Conservation (phyloP, 2,329 filamentous ascomycete species). For the Xylaria arbuscula region DNA sequence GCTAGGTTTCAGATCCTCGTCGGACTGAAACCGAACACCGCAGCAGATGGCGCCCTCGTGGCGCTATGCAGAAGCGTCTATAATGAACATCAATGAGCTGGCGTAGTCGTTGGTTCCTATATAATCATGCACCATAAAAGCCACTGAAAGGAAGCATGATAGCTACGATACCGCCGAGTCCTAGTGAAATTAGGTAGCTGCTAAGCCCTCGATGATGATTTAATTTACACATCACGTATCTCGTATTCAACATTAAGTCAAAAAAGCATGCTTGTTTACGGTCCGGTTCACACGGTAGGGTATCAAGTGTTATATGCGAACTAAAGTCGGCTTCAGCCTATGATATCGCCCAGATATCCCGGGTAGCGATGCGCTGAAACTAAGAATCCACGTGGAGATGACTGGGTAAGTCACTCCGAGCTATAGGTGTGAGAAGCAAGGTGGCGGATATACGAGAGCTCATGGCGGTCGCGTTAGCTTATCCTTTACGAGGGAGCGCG, state of each 20-base stretch:
- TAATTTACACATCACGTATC: background rate
- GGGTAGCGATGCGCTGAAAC: background rate
- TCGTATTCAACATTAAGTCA: background rate
- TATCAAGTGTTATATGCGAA: background rate
- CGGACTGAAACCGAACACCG: background rate
- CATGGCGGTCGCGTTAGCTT: background rate
- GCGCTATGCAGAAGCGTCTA: background rate
- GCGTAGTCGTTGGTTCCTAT: background rate
- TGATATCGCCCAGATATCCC: background rate
- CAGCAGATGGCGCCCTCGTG: background rate
- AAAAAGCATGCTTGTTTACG: background rate
- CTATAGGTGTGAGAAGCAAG: background rate
- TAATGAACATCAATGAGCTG: background rate
- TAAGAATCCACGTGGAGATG: background rate
- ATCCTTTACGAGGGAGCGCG: conserved; percentile 1
- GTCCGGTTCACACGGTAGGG: background rate
- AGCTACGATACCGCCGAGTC: background rate
- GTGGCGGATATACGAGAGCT: background rate
- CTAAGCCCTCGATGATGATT: background rate
- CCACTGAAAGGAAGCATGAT: background rate
- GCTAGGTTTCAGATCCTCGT: background rate
- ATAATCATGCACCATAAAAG: background rate
- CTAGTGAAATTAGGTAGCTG: background rate
- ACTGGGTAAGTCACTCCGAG: background rate
- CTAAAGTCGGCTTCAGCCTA: background rate